Percentiles rank a stretch among this genome's conserved stretches.
These are phyloP conservation scores for Penicillium fimorum DNA, from an alignment of 495 filamentous ascomycete genomes.

Conservation along the genomic window DNA sequence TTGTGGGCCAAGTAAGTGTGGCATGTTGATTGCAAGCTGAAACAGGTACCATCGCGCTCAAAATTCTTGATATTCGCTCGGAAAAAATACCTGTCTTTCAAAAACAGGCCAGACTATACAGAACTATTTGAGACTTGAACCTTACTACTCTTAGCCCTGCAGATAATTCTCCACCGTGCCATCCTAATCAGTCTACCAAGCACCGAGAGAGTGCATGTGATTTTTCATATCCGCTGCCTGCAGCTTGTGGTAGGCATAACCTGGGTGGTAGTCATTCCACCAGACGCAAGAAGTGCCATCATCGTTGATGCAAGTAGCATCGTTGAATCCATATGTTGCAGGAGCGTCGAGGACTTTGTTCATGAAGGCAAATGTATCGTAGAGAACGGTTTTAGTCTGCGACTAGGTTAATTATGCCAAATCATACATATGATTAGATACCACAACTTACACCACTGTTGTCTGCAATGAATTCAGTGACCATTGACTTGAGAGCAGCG, in stretches of 20 bases:
- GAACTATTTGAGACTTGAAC: neutral
- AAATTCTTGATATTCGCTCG: neutral
- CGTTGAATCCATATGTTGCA: constrained; percentile 33
- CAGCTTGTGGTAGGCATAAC: constrained; percentile 34
- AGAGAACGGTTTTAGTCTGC: constrained; percentile 25
- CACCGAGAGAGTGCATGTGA: constrained; percentile 25
- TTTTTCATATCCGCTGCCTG: constrained; percentile 43
- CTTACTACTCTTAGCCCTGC: neutral
- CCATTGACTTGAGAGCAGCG: constrained; percentile 25
- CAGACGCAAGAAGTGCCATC: constrained; percentile 38
- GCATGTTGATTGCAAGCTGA: constrained; percentile 9
- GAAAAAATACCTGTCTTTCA: neutral
- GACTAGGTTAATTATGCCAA: constrained; percentile 14
- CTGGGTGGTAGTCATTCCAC: constrained; percentile 45
- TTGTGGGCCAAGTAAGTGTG: neutral
- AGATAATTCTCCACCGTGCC: neutral
- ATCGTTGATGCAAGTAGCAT: constrained; percentile 33
- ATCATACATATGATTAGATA: neutral
- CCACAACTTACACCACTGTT: constrained; percentile 27
- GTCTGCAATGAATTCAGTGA: constrained; percentile 22
- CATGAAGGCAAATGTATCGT: constrained; percentile 44
- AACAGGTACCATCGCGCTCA: constrained; percentile 6
- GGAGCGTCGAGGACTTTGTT: constrained; percentile 55
- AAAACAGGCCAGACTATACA: neutral
- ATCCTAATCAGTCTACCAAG: constrained; percentile 24